Percentiles rank a stretch among this genome's conserved stretches.
phyloP scores from a whole-genome alignment of 257 asterid species.

The Primulina huaijiensis region DNA sequence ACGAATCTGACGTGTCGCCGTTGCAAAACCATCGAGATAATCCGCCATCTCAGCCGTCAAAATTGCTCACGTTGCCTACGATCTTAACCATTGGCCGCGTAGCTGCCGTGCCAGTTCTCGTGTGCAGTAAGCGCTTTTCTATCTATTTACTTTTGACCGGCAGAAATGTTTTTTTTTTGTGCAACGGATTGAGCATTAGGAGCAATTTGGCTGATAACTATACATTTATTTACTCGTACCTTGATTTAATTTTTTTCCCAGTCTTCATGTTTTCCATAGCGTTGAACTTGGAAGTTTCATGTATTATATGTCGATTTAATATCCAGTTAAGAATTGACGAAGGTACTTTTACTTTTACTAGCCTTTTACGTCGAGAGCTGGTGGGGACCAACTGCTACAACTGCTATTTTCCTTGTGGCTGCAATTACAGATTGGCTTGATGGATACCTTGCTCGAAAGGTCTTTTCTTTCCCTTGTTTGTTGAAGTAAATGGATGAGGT shows the following conservation, averaged over 20 bases:
- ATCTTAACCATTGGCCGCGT: constrained; percentile 91
- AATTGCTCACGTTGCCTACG: constrained; percentile 91
- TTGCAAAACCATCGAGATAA: constrained; percentile 33
- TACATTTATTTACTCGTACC: neutral
- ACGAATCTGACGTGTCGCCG: constrained; percentile 28
- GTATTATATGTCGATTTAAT: constrained; percentile 5
- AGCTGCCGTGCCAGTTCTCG: constrained; percentile 76
- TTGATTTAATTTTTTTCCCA: constrained; percentile 1
- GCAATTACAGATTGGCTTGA: constrained; percentile 99
- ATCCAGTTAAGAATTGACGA: neutral
- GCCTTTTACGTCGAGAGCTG: constrained; percentile 84
- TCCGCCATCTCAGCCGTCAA: constrained; percentile 36
- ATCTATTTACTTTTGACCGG: neutral
- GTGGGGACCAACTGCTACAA: constrained; percentile 90
- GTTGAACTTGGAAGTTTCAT: neutral
- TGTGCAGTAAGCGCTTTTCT: constrained; percentile 51
- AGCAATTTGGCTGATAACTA: neutral
- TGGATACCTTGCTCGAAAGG: constrained; percentile 96
- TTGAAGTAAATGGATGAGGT: constrained; percentile 12
- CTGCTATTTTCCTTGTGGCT: constrained; percentile 81
- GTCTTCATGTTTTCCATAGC: neutral
- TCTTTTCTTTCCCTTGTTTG: constrained; percentile 26
- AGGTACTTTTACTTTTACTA: constrained; percentile 22
- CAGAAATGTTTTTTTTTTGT: neutral
- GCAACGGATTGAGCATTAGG: neutral